These are phyloP conservation scores for Cyclotella atomus DNA, from an alignment of 108 stramenopile genomes.

Conservation along the genomic window DNA sequence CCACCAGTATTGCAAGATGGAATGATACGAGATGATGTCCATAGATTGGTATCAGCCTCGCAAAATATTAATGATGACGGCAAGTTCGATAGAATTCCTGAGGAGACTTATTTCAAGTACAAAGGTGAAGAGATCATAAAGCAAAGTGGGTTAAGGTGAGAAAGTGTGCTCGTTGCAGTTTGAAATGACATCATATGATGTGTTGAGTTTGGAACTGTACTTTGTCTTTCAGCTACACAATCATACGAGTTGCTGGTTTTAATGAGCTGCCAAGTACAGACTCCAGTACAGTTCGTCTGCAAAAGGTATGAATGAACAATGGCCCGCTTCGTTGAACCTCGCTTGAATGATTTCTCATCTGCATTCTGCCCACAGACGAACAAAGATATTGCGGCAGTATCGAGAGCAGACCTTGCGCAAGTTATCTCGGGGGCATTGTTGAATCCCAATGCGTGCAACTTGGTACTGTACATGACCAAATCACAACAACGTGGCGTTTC, in stretches of 20 bases:
- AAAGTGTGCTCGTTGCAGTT: not conserved
- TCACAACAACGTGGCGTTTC: slow-evolving; percentile 37
- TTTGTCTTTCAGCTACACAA: slow-evolving; percentile 51
- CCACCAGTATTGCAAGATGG: slow-evolving; percentile 65
- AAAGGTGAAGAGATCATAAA: slow-evolving; percentile 82
- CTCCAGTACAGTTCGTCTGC: slow-evolving; percentile 66
- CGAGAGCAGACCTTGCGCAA: slow-evolving; percentile 82
- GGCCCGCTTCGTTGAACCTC: not conserved
- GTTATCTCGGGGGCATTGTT: slow-evolving; percentile 78
- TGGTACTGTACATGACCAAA: slow-evolving; percentile 81
- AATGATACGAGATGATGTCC: slow-evolving; percentile 74
- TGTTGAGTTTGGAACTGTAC: not conserved
- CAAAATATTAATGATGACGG: slow-evolving; percentile 28
- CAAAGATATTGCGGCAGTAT: slow-evolving; percentile 58
- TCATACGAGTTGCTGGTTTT: slow-evolving; percentile 73
- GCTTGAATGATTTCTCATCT: not conserved
- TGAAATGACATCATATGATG: not conserved
- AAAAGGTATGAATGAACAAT: slow-evolving; percentile 26
- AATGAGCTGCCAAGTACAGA: slow-evolving; percentile 67
- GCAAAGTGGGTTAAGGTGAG: slow-evolving; percentile 72
- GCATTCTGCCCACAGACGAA: slow-evolving; percentile 38
- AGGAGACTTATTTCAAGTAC: slow-evolving; percentile 87
- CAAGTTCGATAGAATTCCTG: slow-evolving; percentile 47
- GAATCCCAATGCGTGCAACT: slow-evolving; percentile 83
- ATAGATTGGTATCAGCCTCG: slow-evolving; percentile 43